phyloP scores from a whole-genome alignment of 495 filamentous ascomycete species.

The Neurospora sp. region DNA sequence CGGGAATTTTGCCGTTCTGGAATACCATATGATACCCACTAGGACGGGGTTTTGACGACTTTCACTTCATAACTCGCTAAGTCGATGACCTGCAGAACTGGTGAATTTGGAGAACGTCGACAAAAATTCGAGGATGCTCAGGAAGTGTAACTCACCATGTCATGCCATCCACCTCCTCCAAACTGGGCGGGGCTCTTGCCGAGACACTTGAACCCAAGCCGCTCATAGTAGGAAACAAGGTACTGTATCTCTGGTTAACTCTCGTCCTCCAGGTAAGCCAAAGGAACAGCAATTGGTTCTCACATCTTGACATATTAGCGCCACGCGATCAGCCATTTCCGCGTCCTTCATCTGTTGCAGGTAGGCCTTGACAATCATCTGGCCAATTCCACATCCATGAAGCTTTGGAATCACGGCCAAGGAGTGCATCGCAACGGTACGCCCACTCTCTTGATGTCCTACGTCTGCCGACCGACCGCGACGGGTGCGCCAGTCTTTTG shows the following conservation, averaged over 20 bases:
- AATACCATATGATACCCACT: neutral
- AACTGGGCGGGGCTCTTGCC: slow-evolving; percentile 55
- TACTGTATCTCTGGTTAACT: slow-evolving; percentile 25
- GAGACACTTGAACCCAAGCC: slow-evolving; percentile 58
- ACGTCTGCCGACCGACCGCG: slow-evolving; percentile 19
- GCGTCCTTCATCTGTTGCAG: slow-evolving; percentile 53
- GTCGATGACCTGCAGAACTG: slow-evolving; percentile 2
- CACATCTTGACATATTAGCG: slow-evolving; percentile 67
- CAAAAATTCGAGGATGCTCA: neutral
- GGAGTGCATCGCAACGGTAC: slow-evolving; percentile 72
- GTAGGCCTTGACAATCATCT: slow-evolving; percentile 64
- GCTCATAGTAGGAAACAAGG: slow-evolving; percentile 64
- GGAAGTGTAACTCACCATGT: slow-evolving; percentile 43
- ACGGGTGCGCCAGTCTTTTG: slow-evolving; percentile 47
- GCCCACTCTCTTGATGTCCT: slow-evolving; percentile 59
- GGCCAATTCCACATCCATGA: slow-evolving; percentile 66
- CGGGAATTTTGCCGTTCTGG: neutral
- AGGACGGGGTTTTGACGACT: neutral
- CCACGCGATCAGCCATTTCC: slow-evolving; percentile 58
- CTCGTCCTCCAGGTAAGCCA: neutral
- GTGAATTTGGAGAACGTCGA: neutral
- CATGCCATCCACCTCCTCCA: slow-evolving; percentile 72
- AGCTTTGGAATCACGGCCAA: slow-evolving; percentile 68
- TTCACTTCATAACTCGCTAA: neutral
- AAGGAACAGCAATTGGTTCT: slow-evolving; percentile 7